phyloP scores from a whole-genome alignment of 805 yeast genomes.

The Teunomyces atbi region DNA sequence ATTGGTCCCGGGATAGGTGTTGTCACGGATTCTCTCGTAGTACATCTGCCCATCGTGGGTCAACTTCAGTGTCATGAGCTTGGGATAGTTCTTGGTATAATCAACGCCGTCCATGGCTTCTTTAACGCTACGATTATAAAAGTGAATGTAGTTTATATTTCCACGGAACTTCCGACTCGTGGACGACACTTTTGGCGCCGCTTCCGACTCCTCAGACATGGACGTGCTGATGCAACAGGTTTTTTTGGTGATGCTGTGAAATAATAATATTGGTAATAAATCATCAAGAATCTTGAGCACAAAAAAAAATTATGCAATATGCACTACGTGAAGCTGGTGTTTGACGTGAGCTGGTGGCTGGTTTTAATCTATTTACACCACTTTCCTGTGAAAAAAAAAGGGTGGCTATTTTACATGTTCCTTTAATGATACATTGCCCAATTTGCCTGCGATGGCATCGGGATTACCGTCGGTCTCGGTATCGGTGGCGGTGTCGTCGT shows the following conservation, averaged over 20 bases:
- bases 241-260: background rate
- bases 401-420: background rate
- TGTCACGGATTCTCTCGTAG: slow-evolving; percentile 5
- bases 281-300: background rate
- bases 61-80: slow-evolving; percentile 6
- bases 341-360: too few species aligned
- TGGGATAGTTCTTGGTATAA: background rate
- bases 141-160: slow-evolving; percentile 24
- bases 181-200: background rate
- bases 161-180: slow-evolving; percentile 22
- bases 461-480: background rate
- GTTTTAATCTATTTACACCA: background rate
- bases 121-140: slow-evolving; percentile 28
- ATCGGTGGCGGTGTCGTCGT: background rate
- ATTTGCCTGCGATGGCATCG: background rate
- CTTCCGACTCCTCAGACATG: background rate
- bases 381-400: background rate
- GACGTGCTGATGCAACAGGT: background rate
- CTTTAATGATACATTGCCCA: slow-evolving; percentile 1
- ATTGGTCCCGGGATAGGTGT: slow-evolving; percentile 16
- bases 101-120: slow-evolving; percentile 15
- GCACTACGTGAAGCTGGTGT: too few species aligned
- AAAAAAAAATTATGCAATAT: background rate
- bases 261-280: background rate
- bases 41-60: slow-evolving; percentile 14